phyloP scores from a whole-genome alignment of 352 stramenopile species.

The Pythium chondricola region DNA sequence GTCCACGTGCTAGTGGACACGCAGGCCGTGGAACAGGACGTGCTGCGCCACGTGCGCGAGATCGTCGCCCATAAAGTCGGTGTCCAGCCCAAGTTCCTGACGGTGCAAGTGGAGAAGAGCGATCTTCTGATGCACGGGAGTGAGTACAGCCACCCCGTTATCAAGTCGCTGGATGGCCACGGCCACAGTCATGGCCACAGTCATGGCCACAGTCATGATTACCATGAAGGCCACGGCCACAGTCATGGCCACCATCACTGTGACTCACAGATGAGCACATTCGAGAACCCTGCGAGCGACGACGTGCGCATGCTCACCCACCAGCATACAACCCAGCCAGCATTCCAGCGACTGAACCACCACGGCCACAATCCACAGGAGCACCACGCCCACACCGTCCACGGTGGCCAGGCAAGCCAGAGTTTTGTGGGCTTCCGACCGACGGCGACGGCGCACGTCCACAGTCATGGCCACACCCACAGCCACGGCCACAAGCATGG shows the following conservation, averaged over 20 bases:
- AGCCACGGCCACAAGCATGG: slow-evolving; percentile 6
- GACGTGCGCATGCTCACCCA: not conserved
- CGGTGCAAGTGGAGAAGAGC: slow-evolving; percentile 54
- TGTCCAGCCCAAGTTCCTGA: slow-evolving; percentile 44
- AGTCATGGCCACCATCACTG: slow-evolving; percentile 2
- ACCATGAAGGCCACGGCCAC: slow-evolving; percentile 10
- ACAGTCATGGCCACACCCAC: slow-evolving; percentile 5
- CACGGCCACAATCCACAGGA: not conserved
- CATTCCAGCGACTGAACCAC: not conserved
- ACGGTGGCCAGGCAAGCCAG: not conserved
- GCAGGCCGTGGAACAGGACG: slow-evolving; percentile 41
- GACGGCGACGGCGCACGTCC: not conserved
- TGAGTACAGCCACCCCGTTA: no score
- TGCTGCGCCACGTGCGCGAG: slow-evolving; percentile 37
- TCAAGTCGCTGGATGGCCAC: no score
- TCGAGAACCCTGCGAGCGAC: not conserved
- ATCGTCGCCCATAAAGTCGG: slow-evolving; percentile 38
- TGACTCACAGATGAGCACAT: not conserved
- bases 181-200: slow-evolving; percentile 10
- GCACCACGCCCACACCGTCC: not conserved
- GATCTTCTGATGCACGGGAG: slow-evolving; percentile 17
- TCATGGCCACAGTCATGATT: slow-evolving; percentile 18
- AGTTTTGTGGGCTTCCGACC: not conserved
- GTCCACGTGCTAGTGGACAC: slow-evolving; percentile 50
- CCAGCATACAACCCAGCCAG: not conserved